These are phyloP conservation scores for Ogataea populi-albae DNA, from an alignment of 805 yeast genomes.

Conservation along the genomic window DNA sequence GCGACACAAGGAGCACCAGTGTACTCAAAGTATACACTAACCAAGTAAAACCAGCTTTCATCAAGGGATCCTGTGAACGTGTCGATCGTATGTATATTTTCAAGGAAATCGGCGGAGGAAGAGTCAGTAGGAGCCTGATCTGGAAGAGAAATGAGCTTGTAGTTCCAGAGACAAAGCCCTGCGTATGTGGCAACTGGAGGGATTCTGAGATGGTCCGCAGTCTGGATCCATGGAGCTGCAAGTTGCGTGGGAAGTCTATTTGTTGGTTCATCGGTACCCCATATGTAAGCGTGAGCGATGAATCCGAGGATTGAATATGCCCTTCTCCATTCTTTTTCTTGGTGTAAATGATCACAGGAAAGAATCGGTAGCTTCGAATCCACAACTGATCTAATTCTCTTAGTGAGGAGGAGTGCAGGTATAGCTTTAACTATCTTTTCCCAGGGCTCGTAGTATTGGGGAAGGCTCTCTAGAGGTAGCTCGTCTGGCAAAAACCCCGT, in stretches of 20 bases:
- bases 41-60: slow-evolving; percentile 91
- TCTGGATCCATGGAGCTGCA: slow-evolving; percentile 65
- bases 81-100: slow-evolving; percentile 70
- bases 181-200: slow-evolving; percentile 92
- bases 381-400: slow-evolving; percentile 57
- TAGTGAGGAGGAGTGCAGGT: slow-evolving; percentile 71
- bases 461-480: slow-evolving; percentile 58
- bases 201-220: slow-evolving; percentile 58
- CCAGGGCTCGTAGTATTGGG: slow-evolving; percentile 71
- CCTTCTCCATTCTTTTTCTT: slow-evolving; percentile 60
- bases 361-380: slow-evolving; percentile 58
- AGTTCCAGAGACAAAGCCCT: slow-evolving; percentile 86
- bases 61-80: slow-evolving; percentile 90
- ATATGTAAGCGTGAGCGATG: slow-evolving; percentile 82
- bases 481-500: slow-evolving; percentile 79
- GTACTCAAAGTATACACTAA: slow-evolving; percentile 81
- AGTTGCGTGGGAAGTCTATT: slow-evolving; percentile 64
- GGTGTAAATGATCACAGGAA: slow-evolving; percentile 41
- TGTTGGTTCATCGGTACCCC: slow-evolving; percentile 69
- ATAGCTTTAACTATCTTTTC: slow-evolving; percentile 62
- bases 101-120: slow-evolving; percentile 41
- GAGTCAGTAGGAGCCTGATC: slow-evolving; percentile 19
- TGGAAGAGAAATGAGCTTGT: slow-evolving; percentile 54
- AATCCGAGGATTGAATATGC: slow-evolving; percentile 81
- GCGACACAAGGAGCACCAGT: slow-evolving; percentile 71